Evolutionary conservation across 805 yeast genomes (phyloP).

Genomic region (Lachancea fermentati): DNA sequence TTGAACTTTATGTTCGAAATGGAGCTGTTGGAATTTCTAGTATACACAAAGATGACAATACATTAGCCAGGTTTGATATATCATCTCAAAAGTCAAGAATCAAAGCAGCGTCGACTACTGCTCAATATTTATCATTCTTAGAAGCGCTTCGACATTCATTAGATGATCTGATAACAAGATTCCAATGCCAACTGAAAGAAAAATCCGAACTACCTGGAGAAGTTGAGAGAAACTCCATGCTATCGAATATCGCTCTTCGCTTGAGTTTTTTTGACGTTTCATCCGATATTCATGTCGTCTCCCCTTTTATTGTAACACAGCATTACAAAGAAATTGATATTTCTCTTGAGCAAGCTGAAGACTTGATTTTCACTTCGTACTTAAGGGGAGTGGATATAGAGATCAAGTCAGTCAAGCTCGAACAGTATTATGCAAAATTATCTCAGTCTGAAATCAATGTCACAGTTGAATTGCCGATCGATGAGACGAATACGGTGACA

Average conservation of each 20-base stretch:
- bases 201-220: too few species aligned
- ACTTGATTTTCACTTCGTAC: slow-evolving; percentile 3
- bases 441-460: slow-evolving; percentile 5
- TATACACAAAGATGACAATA: neutral
- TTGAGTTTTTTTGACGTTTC: slow-evolving; percentile 1
- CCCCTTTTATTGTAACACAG: slow-evolving; percentile 2
- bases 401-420: neutral
- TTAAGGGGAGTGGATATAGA: neutral
- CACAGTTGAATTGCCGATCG: neutral
- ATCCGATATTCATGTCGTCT: slow-evolving; percentile 1
- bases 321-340: neutral
- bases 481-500: too few species aligned
- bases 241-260: neutral
- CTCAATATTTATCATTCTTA: neutral
- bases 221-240: too few species aligned
- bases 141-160: neutral
- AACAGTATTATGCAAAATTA: slow-evolving; percentile 1
- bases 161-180: neutral
- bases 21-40: neutral
- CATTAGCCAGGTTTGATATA: neutral
- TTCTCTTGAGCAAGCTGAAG: neutral
- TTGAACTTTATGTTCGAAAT: neutral
- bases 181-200: neutral
- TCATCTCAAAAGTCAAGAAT: slow-evolving; percentile 2
- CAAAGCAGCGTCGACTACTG: slow-evolving; percentile 1